A percentile compares a stretch with the other conserved stretches of the same genome.
phyloP scores from a whole-genome alignment of 257 asterid species.

The Paraleonurus japonicus region DNA sequence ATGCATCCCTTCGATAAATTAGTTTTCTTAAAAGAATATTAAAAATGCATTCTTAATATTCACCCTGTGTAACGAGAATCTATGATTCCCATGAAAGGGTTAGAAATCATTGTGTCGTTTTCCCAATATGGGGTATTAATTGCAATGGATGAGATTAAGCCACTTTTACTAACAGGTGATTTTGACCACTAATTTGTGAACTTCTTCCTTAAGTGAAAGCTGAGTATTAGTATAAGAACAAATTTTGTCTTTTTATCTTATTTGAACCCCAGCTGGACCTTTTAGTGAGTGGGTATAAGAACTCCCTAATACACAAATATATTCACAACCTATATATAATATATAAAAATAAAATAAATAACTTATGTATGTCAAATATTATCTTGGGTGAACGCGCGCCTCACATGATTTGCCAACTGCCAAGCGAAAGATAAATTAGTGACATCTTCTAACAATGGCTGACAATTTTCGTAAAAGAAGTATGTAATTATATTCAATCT shows the following conservation, averaged over 20 bases:
- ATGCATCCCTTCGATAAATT: neutral
- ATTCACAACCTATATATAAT: too few species aligned
- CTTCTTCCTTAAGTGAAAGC: slow-evolving; percentile 18
- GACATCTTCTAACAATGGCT: too few species aligned
- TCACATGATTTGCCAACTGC: too few species aligned
- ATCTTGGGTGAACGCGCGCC: too few species aligned
- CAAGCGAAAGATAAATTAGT: too few species aligned
- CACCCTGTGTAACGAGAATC: slow-evolving; percentile 22
- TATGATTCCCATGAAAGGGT: slow-evolving; percentile 21
- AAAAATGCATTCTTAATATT: slow-evolving; percentile 8
- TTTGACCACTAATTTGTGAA: slow-evolving; percentile 37
- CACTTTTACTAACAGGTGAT: slow-evolving; percentile 40
- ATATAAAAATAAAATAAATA: too few species aligned
- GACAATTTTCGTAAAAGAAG: too few species aligned
- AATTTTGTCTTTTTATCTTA: slow-evolving; percentile 32
- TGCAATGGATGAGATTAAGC: slow-evolving; percentile 9
- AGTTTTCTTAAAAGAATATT: neutral
- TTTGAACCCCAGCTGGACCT: slow-evolving; percentile 19
- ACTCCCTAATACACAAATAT: neutral
- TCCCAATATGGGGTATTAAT: too few species aligned
- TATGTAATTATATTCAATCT: too few species aligned
- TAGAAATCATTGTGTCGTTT: slow-evolving; percentile 21
- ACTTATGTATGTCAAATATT: too few species aligned
- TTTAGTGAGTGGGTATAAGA: slow-evolving; percentile 39
- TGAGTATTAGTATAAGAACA: slow-evolving; percentile 23